These are phyloP conservation scores for Artemisia argyi DNA, from an alignment of 129 eudicot species.

Conservation along the genomic window DNA sequence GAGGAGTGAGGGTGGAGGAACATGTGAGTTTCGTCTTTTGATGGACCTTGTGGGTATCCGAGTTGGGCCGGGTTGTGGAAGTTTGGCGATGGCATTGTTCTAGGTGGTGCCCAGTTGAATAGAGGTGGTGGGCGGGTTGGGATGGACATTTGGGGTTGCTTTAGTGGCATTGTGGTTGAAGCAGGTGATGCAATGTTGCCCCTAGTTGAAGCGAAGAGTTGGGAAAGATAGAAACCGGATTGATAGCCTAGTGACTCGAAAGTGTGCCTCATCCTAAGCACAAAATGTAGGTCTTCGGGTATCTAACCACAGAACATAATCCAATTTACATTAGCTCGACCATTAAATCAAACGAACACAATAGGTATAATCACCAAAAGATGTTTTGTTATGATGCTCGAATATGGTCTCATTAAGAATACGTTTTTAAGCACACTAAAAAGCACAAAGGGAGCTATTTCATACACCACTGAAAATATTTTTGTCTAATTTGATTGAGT, in stretches of 20 bases:
- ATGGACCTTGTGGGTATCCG: slow-evolving; percentile 47
- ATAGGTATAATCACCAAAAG: no score
- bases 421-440: not conserved
- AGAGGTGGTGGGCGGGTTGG: slow-evolving; percentile 68
- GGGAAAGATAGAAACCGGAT: slow-evolving; percentile 88
- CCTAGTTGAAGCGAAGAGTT: slow-evolving; percentile 76
- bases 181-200: slow-evolving; percentile 45
- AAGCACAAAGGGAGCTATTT: no score
- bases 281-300: slow-evolving; percentile 96
- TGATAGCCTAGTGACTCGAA: slow-evolving; percentile 94
- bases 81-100: slow-evolving; percentile 67
- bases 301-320: slow-evolving; percentile 43
- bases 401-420: not conserved
- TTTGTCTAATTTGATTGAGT: no score
- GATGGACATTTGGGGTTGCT: slow-evolving; percentile 48
- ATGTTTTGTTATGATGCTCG: no score
- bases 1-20: slow-evolving; percentile 82
- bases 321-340: no score
- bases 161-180: slow-evolving; percentile 49
- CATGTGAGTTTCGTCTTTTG: slow-evolving; percentile 89
- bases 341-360: no score
- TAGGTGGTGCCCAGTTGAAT: slow-evolving; percentile 77
- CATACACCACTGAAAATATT: no score
- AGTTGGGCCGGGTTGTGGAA: slow-evolving; percentile 59
- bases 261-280: slow-evolving; percentile 94